phyloP scores from a whole-genome alignment of 306 rosid species.

The Acacia acuminata region DNA sequence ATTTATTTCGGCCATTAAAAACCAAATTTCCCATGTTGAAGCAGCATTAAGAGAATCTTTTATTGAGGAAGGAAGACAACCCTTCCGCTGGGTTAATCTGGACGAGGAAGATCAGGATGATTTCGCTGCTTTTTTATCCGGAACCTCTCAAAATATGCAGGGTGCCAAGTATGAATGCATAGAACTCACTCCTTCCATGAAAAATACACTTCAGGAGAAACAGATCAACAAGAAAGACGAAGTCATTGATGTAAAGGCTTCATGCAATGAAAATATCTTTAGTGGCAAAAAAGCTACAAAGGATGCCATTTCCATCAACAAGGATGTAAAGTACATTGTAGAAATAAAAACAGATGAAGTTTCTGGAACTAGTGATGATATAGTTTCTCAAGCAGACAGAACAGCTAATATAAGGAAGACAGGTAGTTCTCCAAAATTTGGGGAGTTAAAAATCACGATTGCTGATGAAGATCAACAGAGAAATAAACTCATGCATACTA shows the following conservation, averaged over 20 bases:
- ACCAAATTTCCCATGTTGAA: slow-evolving; percentile 82
- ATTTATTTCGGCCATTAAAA: slow-evolving; percentile 78
- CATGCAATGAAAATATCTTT: slow-evolving; percentile 40
- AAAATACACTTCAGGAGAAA: slow-evolving; percentile 40
- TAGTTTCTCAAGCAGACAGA: slow-evolving; percentile 63
- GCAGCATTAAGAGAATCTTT: slow-evolving; percentile 61
- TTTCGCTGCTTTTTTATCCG: slow-evolving; percentile 89
- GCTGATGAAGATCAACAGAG: slow-evolving; percentile 64
- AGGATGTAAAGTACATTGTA: slow-evolving; percentile 37
- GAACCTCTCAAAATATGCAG: slow-evolving; percentile 52
- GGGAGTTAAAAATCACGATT: slow-evolving; percentile 64
- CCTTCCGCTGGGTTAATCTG: slow-evolving; percentile 83
- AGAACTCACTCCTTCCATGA: slow-evolving; percentile 40
- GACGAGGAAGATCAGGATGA: slow-evolving; percentile 87
- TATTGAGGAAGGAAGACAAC: slow-evolving; percentile 68
- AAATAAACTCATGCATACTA: slow-evolving; percentile 28
- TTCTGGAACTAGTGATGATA: slow-evolving; percentile 54
- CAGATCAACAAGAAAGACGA: slow-evolving; percentile 42
- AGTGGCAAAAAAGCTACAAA: slow-evolving; percentile 43
- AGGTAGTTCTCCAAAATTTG: slow-evolving; percentile 57
- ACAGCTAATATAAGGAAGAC: slow-evolving; percentile 65
- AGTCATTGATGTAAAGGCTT: slow-evolving; percentile 36
- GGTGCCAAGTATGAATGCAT: slow-evolving; percentile 40
- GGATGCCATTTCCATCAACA: slow-evolving; percentile 43
- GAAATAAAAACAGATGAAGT: slow-evolving; percentile 51